Percentiles rank a stretch among this genome's conserved stretches.
Conservation (phyloP, 345 rosid genomes). For the Arabis hirsuta region DNA sequence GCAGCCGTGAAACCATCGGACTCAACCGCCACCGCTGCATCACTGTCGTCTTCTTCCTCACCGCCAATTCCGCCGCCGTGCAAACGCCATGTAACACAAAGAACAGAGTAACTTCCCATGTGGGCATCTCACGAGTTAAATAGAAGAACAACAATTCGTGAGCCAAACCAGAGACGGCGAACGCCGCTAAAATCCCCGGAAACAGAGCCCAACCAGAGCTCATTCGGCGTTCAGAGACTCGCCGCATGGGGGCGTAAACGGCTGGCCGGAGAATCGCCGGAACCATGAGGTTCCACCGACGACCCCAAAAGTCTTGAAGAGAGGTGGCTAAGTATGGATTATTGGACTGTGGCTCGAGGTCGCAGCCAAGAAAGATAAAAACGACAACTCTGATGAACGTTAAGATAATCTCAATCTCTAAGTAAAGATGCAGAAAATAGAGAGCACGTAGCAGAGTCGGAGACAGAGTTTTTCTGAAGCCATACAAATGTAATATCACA, state of each 20-base stretch:
- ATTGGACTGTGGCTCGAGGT: slow-evolving; percentile 48
- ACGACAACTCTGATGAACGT: slow-evolving; percentile 24
- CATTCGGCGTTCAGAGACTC: slow-evolving; percentile 7
- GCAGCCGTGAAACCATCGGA: slow-evolving; percentile 25
- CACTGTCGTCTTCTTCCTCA: slow-evolving; percentile 40
- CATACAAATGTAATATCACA: slow-evolving; percentile 15
- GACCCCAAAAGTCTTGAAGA: slow-evolving; percentile 64
- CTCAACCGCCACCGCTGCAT: slow-evolving; percentile 32
- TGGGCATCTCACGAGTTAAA: slow-evolving; percentile 36
- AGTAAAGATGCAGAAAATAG: slow-evolving; percentile 37
- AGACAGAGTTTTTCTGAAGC: slow-evolving; percentile 9
- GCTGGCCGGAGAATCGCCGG: slow-evolving; percentile 50
- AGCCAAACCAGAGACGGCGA: slow-evolving; percentile 44
- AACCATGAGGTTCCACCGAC: slow-evolving; percentile 62
- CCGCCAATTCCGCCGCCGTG: slow-evolving; percentile 38
- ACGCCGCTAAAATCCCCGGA: slow-evolving; percentile 36
- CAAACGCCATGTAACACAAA: slow-evolving; percentile 48
- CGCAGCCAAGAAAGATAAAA: slow-evolving; percentile 22
- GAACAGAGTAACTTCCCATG: slow-evolving; percentile 47
- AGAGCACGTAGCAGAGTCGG: slow-evolving; percentile 10
- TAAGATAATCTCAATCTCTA: slow-evolving; percentile 41
- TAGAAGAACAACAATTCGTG: slow-evolving; percentile 46
- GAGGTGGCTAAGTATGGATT: slow-evolving; percentile 59
- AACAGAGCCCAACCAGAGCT: slow-evolving; percentile 30
- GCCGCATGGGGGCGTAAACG: slow-evolving; percentile 47